Evolutionary conservation across 352 stramenopile species (phyloP).

Genomic region (Pythium inflatum): DNA sequence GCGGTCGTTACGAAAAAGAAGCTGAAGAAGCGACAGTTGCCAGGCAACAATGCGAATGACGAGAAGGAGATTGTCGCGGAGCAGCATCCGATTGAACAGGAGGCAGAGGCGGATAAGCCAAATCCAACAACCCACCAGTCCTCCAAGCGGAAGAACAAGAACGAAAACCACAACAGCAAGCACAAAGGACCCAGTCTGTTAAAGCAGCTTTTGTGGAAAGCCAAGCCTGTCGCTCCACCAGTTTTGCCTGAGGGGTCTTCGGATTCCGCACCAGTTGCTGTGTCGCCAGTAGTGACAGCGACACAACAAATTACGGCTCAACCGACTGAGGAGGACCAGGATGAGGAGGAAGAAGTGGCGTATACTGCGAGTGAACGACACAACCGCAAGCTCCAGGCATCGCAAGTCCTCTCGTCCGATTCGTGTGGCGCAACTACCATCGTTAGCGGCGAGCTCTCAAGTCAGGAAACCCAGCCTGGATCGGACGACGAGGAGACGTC

Average conservation of each 20-base stretch:
- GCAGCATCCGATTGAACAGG: neutral
- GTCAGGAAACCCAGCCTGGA: slow-evolving; percentile 73
- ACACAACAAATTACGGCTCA: neutral
- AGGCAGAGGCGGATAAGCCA: neutral
- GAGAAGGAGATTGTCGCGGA: neutral
- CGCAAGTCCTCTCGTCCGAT: neutral
- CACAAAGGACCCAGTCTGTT: slow-evolving; percentile 31
- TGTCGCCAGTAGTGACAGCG: neutral
- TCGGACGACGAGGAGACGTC: slow-evolving; percentile 49
- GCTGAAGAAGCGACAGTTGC: slow-evolving; percentile 24
- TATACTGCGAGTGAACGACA: slow-evolving; percentile 50
- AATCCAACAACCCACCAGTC: slow-evolving; percentile 14
- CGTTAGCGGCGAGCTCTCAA: slow-evolving; percentile 45
- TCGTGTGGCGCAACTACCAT: neutral
- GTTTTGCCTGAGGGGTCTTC: neutral
- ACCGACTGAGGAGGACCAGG: slow-evolving; percentile 21
- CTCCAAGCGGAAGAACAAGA: slow-evolving; percentile 22
- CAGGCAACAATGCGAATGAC: neutral
- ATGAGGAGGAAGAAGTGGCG: slow-evolving; percentile 47
- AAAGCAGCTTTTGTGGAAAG: slow-evolving; percentile 73
- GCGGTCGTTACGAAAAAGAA: slow-evolving; percentile 22
- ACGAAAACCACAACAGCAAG: slow-evolving; percentile 9
- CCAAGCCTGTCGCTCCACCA: slow-evolving; percentile 32
- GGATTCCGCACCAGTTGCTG: neutral
- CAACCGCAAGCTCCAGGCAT: slow-evolving; percentile 44